Base-by-base conservation (phyloP, 1,139 yeast species). In the Yamadazyma triangularis region DNA sequence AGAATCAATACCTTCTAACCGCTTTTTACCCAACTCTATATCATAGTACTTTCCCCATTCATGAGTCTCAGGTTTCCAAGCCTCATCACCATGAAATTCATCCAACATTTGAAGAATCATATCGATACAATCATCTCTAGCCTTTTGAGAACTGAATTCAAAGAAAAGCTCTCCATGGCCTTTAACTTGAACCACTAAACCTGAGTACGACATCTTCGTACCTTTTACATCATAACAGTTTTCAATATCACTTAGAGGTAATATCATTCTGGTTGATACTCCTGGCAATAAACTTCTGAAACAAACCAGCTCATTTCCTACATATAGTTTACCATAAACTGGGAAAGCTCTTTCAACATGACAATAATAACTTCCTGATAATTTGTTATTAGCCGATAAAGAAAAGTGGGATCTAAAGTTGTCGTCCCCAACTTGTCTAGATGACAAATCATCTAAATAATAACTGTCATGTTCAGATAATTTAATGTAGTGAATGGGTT, bases 281-380 rank as follows among this genome's bases (percentile, higher is more conserved):
- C 95, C 95, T 0, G 94, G 94, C 4, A 87, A 51, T 27, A 86
- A 62, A 31, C 95, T 81, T 37, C 94, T 65, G 55, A 84, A 89
- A 41, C 96, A 88, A 12, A 89, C 51, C 38, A 70, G 76, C 23
- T 66, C 67, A 15, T 70, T 64, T 1, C 95, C 85, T 13, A 89
- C 50, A 47, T 87, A 87, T 3, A 89, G 50, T 49, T 85, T 85
- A 3, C 97, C 97, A 56, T 84, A 85, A 4, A 81, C 64, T 0
- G 96, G 95, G 12, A 85, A 57, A 2, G 83, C 73, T 40, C 83
- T 73, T 38, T 74, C 79, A 18, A 88, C 55, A 53, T 86, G 85
- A 6, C 84, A 72, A 47, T 75, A 80, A 48, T 85, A 89, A 1
- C 87, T 70, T 0, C 95, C 79, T 1, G 80, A 56, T 33, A 89